Evolutionary conservation across 768 basidiomycete species (phyloP), one percentile per base, ranked within the genome.

Genomic region (Kwoniella sp.): DNA sequence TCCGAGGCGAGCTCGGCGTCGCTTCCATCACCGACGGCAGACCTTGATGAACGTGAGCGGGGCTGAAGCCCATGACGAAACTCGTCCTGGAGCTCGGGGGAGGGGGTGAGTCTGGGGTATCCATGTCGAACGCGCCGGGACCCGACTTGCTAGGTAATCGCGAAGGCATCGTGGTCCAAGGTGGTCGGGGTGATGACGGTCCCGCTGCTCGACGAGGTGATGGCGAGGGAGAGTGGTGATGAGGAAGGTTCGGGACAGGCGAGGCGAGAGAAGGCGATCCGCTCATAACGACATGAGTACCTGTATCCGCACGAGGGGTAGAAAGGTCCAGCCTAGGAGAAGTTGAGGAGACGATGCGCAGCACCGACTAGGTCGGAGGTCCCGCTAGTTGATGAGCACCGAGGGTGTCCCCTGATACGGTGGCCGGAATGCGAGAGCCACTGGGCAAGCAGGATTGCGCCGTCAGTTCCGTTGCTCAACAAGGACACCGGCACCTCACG

Each of bases 181-280:
- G 50, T 26, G 41, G 38, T 46, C 62, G 51, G 27, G 62, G 62
- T n/a, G 62, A 64, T 0, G 62, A 60, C 10, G 62, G 62, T 19
- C 59, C 62, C 14, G 54, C 46, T 19, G 39, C 49, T 33, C 46
- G 57, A 3, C 47, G 52, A 20, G 48, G 57, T 27, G 57, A 48
- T 17, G 46, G 40, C 7, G 50, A 37, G 19, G 46, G 46, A 7
- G 51, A 46, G 32, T 41, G 34, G 10, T 42, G 37, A 28, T 27
- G 23, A 17, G 37, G 38, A 36, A 46, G 25, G 28, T 36, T 45
- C 10, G 44, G 42, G 37, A 41, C 22, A 26, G 39, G 56, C 12
- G 46, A 39, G 15, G n/a, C 36, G n/a, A 42, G 41, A 19, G 44
- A 52, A 39, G 50, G 50, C 43, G 47, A 46, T 15, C 41, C 42